These are phyloP conservation scores for Cercospora berteroae DNA, from an alignment of 2,329 filamentous ascomycete species.

Conservation along the genomic window DNA sequence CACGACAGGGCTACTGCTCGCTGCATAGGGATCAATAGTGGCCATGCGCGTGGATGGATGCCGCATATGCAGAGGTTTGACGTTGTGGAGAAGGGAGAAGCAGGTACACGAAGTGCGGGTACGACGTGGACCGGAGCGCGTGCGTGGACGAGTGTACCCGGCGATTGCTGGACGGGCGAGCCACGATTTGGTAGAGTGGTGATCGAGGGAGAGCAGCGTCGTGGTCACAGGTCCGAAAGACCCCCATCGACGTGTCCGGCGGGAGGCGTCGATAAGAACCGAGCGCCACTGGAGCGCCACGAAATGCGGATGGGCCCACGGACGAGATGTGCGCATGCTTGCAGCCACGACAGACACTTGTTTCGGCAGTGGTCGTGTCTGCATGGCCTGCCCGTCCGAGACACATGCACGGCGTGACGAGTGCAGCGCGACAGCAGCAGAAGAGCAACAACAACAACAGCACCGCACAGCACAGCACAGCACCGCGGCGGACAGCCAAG, in stretches of 20 bases:
- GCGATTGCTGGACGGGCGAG: not conserved
- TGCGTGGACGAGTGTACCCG: not conserved
- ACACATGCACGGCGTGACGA: not conserved
- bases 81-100: not conserved
- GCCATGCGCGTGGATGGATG: not conserved
- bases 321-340: not conserved
- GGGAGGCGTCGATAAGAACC: not conserved
- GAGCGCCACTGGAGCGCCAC: not conserved
- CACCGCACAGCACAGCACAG: no score
- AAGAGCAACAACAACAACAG: not conserved
- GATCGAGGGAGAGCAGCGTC: not conserved
- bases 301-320: not conserved
- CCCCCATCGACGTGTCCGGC: not conserved
- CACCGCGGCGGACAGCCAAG: not conserved
- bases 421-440: not conserved
- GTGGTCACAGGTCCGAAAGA: not conserved
- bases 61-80: not conserved
- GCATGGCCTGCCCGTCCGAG: not conserved
- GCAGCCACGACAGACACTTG: not conserved
- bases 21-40: not conserved
- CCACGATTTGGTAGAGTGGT: not conserved
- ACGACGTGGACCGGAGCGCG: not conserved
- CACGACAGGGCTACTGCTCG: not conserved
- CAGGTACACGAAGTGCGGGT: not conserved
- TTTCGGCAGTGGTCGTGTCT: not conserved